Base-by-base conservation (phyloP, 2,329 filamentous ascomycete species). In the Trichophyton schoenleinii region DNA sequence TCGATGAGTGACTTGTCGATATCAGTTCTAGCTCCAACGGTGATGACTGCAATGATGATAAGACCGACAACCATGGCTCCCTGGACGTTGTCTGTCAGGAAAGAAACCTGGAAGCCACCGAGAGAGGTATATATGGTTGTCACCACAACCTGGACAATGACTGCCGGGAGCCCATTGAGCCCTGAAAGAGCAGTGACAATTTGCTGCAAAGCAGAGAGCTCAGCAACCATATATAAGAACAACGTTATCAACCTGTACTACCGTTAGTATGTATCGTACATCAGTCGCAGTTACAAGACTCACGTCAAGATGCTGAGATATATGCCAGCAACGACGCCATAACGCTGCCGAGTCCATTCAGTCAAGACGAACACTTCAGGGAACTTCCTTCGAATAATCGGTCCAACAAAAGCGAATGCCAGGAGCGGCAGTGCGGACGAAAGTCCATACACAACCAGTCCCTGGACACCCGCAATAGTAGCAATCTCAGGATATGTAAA, bases 171-270 rank as follows among this genome's bases (percentile, higher is more conserved):
- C 0, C 85, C 84, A 65, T 91, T 80, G 44, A 94, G 78, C 1
- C 87, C 88, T 0, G 89, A 91, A 67, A 94, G 74, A 7, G 86
- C 81, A 63, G 76, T 86, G 68, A 92, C 80, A 44, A 92, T 89
- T 72, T 92, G 88, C 59, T 90, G 87, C 31, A 94, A 78, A 11
- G 88, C 87, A 7, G 88, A 91, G 49, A 94, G 80, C 76, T 94
- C 89, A 20, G 88, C 84, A 28, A 92, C 85, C 88, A 94, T 92
- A 79, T 92, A 94, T 59, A 94, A 73, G 72, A 92, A 94, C 67
- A 94, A 80, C 0, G 89, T 92, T 58, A 91, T 84, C 58, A 92
- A 79, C 1, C 77, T 79, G 61, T 36, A 44, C 34, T n/a, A 46
- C 8, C n/a, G 15, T 62, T 64, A 65, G 60, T 44, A 60, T 53